Evolutionary conservation across 164 flowering plant species (phyloP).

Genomic region (Vitis rotundifolia): DNA sequence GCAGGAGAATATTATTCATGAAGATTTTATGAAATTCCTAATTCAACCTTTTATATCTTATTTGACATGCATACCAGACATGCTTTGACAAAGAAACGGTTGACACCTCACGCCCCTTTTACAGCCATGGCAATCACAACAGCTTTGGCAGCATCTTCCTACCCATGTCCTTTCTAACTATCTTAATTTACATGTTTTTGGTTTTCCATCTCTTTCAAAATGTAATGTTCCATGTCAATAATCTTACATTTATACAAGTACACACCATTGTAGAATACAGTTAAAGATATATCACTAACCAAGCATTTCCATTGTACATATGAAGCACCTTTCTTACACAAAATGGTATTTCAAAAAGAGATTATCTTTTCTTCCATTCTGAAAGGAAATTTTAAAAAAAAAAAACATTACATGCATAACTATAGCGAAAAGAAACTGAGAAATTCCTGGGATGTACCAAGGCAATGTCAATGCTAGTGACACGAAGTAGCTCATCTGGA

Average conservation of each 20-base stretch:
- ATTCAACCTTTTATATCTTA: not conserved
- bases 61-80: no score
- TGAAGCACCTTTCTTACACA: no score
- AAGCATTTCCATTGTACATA: not conserved
- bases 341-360: no score
- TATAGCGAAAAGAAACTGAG: not conserved
- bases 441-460: conserved; percentile 47
- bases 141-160: not conserved
- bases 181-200: not conserved
- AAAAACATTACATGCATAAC: no score
- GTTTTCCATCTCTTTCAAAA: not conserved
- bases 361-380: no score
- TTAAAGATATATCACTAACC: no score
- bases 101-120: no score
- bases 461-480: conserved; percentile 98
- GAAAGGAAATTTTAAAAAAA: no score
- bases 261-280: not conserved
- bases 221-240: not conserved
- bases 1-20: not conserved
- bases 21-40: not conserved
- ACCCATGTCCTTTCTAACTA: not conserved
- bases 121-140: not conserved
- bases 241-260: not conserved
- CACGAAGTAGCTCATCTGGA: conserved; percentile 96
- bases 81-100: no score